Evolutionary conservation across 345 rosid genomes (phyloP), one percentile per base, ranked within the genome.

Genomic region (Citrus sp.): DNA sequence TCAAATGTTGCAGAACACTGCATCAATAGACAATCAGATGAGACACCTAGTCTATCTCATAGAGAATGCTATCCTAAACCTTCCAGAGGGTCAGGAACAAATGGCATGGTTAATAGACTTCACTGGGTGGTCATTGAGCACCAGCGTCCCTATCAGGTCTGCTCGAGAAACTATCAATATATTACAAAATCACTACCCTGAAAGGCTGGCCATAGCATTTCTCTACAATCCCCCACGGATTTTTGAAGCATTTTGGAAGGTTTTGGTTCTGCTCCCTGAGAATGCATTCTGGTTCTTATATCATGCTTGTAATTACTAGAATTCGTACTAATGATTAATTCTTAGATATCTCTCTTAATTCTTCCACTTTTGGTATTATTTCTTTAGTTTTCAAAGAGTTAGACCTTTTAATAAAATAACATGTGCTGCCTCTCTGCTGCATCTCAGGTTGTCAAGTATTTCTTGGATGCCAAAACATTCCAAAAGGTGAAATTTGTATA

Each of bases 221-320:
- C 92, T 95, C 62, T 95, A 94, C 80, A 94, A 94, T 70, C 99
- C 99, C 54, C 99, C 98, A 22, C 83, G 97, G 61, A 87, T 96
- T 79, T 96, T 96, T 74, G 99, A 94, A 79, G 94, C 98, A 73
- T 96, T 96, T 82, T 96, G 99, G 99, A 96, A 94, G 99, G 99
- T 93, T 63, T 71, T 86, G 66, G 7, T 81, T 84, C 77, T 66
- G 4, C 62, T 61, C 16, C 27, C 12, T n/a, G 27, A 32, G 22
- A 19, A 8, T 21, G 54, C 49, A 13, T 54, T 73, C 6, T 67
- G 24, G 37, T 55, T 51, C 59, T 28, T 35, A 30, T 61, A 22
- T 7, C 54, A 40, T 49, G 25, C 19, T 37, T 12, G 10, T 3
- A 13, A 10, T 34, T 40, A 62, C 38, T 34, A 18, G 9, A 74